Base-by-base conservation (phyloP, 2,329 filamentous ascomycete genomes). In the Cladosporium cucumerinum region DNA sequence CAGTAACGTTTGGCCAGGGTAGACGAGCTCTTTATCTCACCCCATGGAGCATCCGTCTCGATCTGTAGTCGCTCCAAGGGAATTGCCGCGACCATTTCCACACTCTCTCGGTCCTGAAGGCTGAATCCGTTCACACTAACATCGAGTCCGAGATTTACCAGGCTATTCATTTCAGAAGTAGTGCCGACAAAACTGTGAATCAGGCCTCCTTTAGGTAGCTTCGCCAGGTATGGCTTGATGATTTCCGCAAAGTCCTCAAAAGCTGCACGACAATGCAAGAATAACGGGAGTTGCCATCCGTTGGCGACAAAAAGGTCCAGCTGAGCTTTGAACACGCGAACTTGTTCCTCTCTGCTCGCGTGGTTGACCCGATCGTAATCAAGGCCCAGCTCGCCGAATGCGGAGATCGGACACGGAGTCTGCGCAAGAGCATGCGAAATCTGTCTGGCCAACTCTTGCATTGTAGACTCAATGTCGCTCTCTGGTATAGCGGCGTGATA, bases 51-150 rank as follows among this genome's bases (percentile, higher is more conserved):
- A 73, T 83, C 81, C 0, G 81, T 82, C 71, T 83, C 81, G 18
- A 83, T 73, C 66, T 83, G 80, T 39, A 83, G 64, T 23, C 69
- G 73, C 6, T 76, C 74, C 55, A 82, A 63, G 1, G 81, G 81
- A 14, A 82, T 70, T 3, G 71, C 70, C 0, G 72, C 72, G 1
- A 80, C 78, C 80, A 83, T 82, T 2, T 80, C 76, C 61, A 81
- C 39, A 21, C 76, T 77, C 23, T 75, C 77, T 0, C 73, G 69
- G 0, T 76, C 75, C 25, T 74, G 70, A 57, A 82, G 83, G 36
- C 79, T 81, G 66, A 83, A 82, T 0, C 81, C 82, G 32, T 85
- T 84, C n/a, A 84, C 79, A 65, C 81, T 80, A 10, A 82, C 71
- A 34, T 80, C 76, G 2, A 83, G 69, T 0, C 80, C 80, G 39